phyloP scores from a whole-genome alignment of 2,329 filamentous ascomycete species.

The Tolypocladium endophyticum region DNA sequence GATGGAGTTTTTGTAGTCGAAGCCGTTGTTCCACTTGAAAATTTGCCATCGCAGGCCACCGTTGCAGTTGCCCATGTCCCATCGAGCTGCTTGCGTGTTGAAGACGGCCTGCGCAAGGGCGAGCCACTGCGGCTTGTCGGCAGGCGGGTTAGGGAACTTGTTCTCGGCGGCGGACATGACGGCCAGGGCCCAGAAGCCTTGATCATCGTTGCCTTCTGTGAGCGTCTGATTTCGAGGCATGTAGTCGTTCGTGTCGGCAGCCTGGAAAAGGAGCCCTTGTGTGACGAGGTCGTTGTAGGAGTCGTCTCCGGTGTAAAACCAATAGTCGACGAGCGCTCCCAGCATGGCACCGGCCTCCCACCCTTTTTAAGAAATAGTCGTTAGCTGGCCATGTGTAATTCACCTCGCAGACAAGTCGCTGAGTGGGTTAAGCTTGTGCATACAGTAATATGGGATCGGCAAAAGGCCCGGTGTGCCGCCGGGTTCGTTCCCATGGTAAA shows the following conservation, averaged over 20 bases:
- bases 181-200: slow-evolving; percentile 63
- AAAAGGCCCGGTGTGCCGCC: slow-evolving; percentile 41
- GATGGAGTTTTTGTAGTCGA: slow-evolving; percentile 63
- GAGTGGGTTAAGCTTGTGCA: slow-evolving; percentile 8
- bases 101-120: slow-evolving; percentile 71
- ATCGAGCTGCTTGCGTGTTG: slow-evolving; percentile 64
- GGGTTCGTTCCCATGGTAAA: slow-evolving; percentile 35
- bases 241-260: slow-evolving; percentile 61
- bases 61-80: slow-evolving; percentile 58
- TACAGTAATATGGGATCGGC: slow-evolving; percentile 45
- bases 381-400: neutral
- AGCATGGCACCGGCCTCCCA: slow-evolving; percentile 70
- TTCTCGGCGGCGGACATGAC: slow-evolving; percentile 62
- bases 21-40: slow-evolving; percentile 72
- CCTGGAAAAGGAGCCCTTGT: slow-evolving; percentile 63
- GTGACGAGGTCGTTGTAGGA: slow-evolving; percentile 59
- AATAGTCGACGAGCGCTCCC: slow-evolving; percentile 68
- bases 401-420: neutral
- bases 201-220: slow-evolving; percentile 64
- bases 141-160: slow-evolving; percentile 49
- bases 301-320: slow-evolving; percentile 68
- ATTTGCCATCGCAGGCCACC: slow-evolving; percentile 81
- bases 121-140: slow-evolving; percentile 53
- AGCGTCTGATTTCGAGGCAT: slow-evolving; percentile 66
- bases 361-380: slow-evolving; percentile 19